phyloP scores from a whole-genome alignment of 495 filamentous ascomycete genomes.

The Cryomyces minteri region DNA sequence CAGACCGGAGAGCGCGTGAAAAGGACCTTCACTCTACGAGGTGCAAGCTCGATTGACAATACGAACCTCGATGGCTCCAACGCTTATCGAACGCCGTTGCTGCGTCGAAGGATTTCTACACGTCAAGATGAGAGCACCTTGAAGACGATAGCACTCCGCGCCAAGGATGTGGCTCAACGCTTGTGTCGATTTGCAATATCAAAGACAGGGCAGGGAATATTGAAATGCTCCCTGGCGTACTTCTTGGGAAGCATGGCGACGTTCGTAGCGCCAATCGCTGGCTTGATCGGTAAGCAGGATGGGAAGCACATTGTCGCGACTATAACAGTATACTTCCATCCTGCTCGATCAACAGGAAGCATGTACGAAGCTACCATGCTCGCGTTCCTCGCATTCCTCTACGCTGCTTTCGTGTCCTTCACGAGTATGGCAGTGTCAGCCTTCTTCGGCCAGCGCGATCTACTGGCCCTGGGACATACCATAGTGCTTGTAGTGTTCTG shows the following conservation, averaged over 20 bases:
- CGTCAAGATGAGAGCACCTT: neutral
- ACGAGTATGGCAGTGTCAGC: slow-evolving; percentile 75
- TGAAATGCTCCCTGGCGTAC: slow-evolving; percentile 92
- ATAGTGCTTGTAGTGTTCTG: slow-evolving; percentile 76
- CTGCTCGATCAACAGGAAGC: slow-evolving; percentile 73
- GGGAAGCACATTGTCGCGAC: slow-evolving; percentile 94
- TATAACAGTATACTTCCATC: slow-evolving; percentile 90
- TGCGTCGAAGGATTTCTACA: slow-evolving; percentile 13
- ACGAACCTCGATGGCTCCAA: slow-evolving; percentile 1
- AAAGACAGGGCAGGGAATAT: slow-evolving; percentile 48
- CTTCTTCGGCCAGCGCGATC: slow-evolving; percentile 46
- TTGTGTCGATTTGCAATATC: slow-evolving; percentile 27
- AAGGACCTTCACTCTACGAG: slow-evolving; percentile 36
- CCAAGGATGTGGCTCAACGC: neutral
- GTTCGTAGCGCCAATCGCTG: slow-evolving; percentile 55
- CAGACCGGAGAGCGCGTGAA: slow-evolving; percentile 40
- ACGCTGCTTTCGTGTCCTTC: slow-evolving; percentile 64
- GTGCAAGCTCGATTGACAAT: slow-evolving; percentile 5
- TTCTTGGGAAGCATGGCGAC: slow-evolving; percentile 75
- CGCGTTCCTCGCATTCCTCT: slow-evolving; percentile 62
- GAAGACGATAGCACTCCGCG: neutral
- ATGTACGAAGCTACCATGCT: slow-evolving; percentile 84
- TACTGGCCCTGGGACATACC: slow-evolving; percentile 55
- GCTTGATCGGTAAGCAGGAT: slow-evolving; percentile 65
- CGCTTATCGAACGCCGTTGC: slow-evolving; percentile 5